Percentiles rank a stretch among this genome's conserved stretches.
phyloP scores from a whole-genome alignment of 2,329 filamentous ascomycete species.

The Fusarium decemcellulare region DNA sequence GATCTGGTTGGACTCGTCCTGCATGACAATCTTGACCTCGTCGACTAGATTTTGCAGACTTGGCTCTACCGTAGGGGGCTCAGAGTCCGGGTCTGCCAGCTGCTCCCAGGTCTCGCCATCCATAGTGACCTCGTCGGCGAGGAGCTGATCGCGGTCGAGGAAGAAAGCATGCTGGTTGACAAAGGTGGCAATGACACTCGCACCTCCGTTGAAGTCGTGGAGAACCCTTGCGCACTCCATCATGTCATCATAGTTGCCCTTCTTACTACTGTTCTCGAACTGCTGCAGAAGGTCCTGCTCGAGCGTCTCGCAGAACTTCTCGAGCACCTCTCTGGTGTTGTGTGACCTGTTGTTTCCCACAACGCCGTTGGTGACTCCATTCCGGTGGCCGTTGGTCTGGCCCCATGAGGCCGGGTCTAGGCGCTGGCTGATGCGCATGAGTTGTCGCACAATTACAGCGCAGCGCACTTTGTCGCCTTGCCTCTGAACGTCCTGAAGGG shows the following conservation, averaged over 20 bases:
- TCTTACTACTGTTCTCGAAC: constrained; percentile 96
- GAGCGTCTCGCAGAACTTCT: constrained; percentile 95
- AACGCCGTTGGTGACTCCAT: constrained; percentile 64
- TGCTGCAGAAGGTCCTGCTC: constrained; percentile 96
- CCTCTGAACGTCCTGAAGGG: constrained; percentile 89
- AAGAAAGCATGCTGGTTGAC: constrained; percentile 99
- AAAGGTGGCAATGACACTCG: constrained; percentile 95
- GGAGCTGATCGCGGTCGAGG: constrained; percentile 93
- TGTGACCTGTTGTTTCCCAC: constrained; percentile 59
- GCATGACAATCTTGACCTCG: constrained; percentile 94
- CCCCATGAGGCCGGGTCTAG: constrained; percentile 85
- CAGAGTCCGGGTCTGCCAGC: constrained; percentile 93
- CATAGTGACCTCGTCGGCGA: constrained; percentile 85
- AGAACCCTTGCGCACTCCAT: constrained; percentile 95
- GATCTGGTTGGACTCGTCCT: constrained; percentile 97
- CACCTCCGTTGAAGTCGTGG: constrained; percentile 95
- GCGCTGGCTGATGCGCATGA: constrained; percentile 94
- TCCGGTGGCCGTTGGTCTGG: constrained; percentile 69
- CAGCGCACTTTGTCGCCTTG: constrained; percentile 94
- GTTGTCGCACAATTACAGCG: constrained; percentile 91
- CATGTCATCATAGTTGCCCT: constrained; percentile 98
- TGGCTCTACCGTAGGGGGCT: constrained; percentile 91
- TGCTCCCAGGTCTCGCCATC: constrained; percentile 89
- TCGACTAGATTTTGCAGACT: constrained; percentile 93
- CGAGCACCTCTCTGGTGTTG: constrained; percentile 89